Base-by-base conservation (phyloP, 208 protist species). In the Crithidia bombi region DNA sequence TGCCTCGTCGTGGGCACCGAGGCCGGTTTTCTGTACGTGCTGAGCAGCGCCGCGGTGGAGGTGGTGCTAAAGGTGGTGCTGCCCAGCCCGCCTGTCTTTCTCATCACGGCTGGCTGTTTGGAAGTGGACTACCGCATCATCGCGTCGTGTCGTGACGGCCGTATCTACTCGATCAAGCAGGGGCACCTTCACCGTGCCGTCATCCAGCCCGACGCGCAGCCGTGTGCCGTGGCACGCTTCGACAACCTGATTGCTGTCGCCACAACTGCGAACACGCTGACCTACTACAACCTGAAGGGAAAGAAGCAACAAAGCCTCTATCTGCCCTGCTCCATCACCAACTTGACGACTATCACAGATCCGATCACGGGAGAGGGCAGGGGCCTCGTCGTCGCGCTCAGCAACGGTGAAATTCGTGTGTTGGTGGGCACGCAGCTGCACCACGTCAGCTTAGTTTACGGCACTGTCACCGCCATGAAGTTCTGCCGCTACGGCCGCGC, bases 1-100 rank as follows among this genome's bases (percentile, higher is more conserved):
- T 86, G 74, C 51, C 83, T 98, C 4, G 83, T 98, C 10, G 62
- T 98, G n/a, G 97, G 97, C 61, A 98, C 92, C 2, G 97, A 99
- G 78, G 62, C 66, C 17, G 69, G 81, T 11, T 75, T 87, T 58
- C 52, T 98, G 7, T 92, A 97, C 64, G 72, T 99, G 25, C 75
- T 98, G 28, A 84, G 93, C 57, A 80, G 73, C 32, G 62, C 56
- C 17, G 65, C 49, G 15, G 65, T 65, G 19, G 75, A 89, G 7
- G 69, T 98, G 33, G 14, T 67, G 49, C 57, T 85, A 23, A 87
- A 69, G 33, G 65, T 98, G 17, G 63, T 81, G 52, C 66, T 98
- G 69, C 86, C 86, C 0, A 83, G 82, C 63, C 64, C 83, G 1
- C 93, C 92, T 11, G 85, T 91, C 5, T 84, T 72, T 44, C 43